Evolutionary conservation across 2,329 filamentous ascomycete genomes (phyloP), one percentile per base, ranked within the genome.

Genomic region (Hymenoscyphus infarciens): DNA sequence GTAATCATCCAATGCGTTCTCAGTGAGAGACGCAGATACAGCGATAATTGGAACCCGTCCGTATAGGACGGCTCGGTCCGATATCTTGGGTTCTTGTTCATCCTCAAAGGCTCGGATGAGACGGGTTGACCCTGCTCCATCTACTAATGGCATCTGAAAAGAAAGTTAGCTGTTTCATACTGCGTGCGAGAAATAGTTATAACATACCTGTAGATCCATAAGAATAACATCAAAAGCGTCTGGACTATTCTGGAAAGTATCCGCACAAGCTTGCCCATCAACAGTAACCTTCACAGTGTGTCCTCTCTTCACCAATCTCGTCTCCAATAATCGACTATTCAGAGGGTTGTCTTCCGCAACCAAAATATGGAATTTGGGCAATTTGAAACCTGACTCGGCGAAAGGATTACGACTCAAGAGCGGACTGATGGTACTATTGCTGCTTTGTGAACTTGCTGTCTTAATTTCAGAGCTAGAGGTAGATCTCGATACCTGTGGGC

Each of bases 321-420:
- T 89, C 61, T 87, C 81, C 56, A 94, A 77, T 62, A 92, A 89
- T 74, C 92, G 91, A 70, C 92, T 90, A 74, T 93, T 93, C 69
- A 92, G 87, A 5, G 83, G 82, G 70, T 94, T 94, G 73, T 94
- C 90, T 74, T 94, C 90, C 3, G 93, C 90, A 52, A 94, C 78
- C 29, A 94, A 78, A 55, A 94, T 88, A 22, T 45, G 63, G 8
- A 63, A 66, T 55, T 57, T 60, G 4, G 56, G 56, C 10, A 49
- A 25, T 10, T 39, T 35, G 13, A 59, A 33, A 8, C 38, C 42
- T 7, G 52, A 15, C 4, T 58, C 29, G 5, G 66, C 53, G 52
- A 64, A 67, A 1, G 60, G 64, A 49, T 61, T 63, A 15, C 33
- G 57, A 31, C 38, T 42, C n/a, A 57, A 10, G 15, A 10, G 13